phyloP scores from a whole-genome alignment of 768 basidiomycete genomes.

The Hygrophoropsis aurantiaca region DNA sequence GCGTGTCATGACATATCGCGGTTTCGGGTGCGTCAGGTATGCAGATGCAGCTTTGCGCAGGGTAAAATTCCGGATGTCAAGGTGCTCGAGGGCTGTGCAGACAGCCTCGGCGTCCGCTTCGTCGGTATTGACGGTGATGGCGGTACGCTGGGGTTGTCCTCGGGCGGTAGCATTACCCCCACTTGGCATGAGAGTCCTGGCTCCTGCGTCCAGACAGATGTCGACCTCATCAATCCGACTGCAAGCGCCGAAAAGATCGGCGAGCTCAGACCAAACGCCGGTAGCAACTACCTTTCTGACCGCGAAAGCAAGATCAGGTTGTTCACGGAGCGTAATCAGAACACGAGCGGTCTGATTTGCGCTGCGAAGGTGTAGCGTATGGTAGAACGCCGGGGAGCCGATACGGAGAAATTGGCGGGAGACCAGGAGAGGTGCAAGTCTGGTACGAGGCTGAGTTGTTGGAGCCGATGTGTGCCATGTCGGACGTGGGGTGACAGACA shows the following conservation, averaged over 20 bases:
- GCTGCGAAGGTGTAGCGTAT: constrained; percentile 45
- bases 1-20: constrained; percentile 42
- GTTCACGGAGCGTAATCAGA: constrained; percentile 33
- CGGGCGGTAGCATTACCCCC: neutral
- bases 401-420: constrained; percentile 55
- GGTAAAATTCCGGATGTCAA: constrained; percentile 45
- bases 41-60: constrained; percentile 50
- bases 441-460: constrained; percentile 15
- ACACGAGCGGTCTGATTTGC: constrained; percentile 38
- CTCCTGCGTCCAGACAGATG: constrained; percentile 29
- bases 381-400: constrained; percentile 56
- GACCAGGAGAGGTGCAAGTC: constrained; percentile 48
- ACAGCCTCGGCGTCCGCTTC: constrained; percentile 35
- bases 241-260: constrained; percentile 34
- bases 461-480: constrained; percentile 20
- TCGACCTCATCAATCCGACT: constrained; percentile 39
- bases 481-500: constrained; percentile 19
- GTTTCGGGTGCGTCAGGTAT: constrained; percentile 55
- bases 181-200: constrained; percentile 1
- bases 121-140: constrained; percentile 7
- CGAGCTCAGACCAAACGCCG: constrained; percentile 41
- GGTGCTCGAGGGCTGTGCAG: constrained; percentile 38
- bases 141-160: constrained; percentile 3
- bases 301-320: constrained; percentile 37
- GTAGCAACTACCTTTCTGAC: constrained; percentile 43